Conservation (phyloP, 2,329 filamentous ascomycete species). For the Gyromitra esculenta region DNA sequence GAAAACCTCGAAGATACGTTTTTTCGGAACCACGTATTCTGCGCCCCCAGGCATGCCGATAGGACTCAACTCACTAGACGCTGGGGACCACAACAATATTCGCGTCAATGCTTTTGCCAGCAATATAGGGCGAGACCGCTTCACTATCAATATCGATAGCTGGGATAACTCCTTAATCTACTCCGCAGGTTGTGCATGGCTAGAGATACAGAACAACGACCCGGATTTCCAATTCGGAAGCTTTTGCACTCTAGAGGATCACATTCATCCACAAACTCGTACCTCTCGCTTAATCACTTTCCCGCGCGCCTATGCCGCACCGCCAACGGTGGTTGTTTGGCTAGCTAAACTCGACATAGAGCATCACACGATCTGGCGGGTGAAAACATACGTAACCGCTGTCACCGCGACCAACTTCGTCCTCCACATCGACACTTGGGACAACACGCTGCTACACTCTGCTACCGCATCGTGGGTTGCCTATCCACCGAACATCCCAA, state of each 20-base stretch:
- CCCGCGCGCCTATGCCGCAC: not conserved
- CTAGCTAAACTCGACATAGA: slow-evolving; percentile 4
- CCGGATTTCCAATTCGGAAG: slow-evolving; percentile 21
- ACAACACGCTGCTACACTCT: not conserved
- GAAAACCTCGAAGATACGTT: slow-evolving; percentile 14
- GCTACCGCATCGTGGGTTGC: slow-evolving; percentile 10
- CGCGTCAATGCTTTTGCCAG: slow-evolving; percentile 27
- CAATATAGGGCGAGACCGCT: slow-evolving; percentile 5
- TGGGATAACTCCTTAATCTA: not conserved
- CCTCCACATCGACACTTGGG: slow-evolving; percentile 31
- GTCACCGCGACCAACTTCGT: slow-evolving; percentile 3
- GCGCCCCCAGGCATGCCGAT: slow-evolving; percentile 8
- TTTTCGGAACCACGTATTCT: not conserved
- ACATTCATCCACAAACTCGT: not conserved
- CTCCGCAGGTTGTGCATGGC: slow-evolving; percentile 28
- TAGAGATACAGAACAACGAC: not conserved
- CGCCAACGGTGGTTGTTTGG: slow-evolving; percentile 13
- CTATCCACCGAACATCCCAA: not conserved
- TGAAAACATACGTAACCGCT: slow-evolving; percentile 4
- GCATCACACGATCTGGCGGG: not conserved
- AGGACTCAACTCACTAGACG: slow-evolving; percentile 17
- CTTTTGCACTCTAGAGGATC: slow-evolving; percentile 15
- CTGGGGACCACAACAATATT: slow-evolving; percentile 66
- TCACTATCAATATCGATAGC: slow-evolving; percentile 11
- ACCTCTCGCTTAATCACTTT: slow-evolving; percentile 22